Evolutionary conservation across 495 filamentous ascomycete genomes (phyloP).

Genomic region (Penicillium chermesinum): DNA sequence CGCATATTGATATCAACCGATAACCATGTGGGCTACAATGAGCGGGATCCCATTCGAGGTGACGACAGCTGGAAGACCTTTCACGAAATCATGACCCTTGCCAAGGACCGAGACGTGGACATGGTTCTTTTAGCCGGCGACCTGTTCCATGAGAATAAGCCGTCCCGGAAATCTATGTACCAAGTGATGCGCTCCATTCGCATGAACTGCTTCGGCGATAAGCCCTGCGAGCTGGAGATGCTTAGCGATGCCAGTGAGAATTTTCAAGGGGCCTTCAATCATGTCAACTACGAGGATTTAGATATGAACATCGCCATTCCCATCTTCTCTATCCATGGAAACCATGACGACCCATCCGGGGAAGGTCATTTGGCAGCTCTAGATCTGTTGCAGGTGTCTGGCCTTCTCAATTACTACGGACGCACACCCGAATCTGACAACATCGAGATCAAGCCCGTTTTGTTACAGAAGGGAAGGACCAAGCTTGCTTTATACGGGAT

Average conservation of each 20-base stretch:
- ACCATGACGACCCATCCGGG: conserved; percentile 95
- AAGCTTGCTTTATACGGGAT: conserved; percentile 94
- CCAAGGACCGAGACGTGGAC: conserved; percentile 82
- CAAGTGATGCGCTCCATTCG: conserved; percentile 92
- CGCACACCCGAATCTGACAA: conserved; percentile 88
- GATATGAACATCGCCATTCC: conserved; percentile 98
- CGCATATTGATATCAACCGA: conserved; percentile 92
- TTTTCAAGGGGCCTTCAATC: conserved; percentile 77
- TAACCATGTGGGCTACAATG: conserved; percentile 95
- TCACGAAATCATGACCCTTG: conserved; percentile 90
- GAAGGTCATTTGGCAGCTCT: conserved; percentile 86
- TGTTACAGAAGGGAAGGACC: conserved; percentile 89
- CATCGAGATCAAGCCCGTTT: conserved; percentile 81
- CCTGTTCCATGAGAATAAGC: conserved; percentile 97
- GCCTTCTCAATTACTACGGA: conserved; percentile 93
- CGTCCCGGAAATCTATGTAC: conserved; percentile 93
- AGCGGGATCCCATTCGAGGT: conserved; percentile 85
- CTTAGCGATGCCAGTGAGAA: conserved; percentile 86
- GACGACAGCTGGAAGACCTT: conserved; percentile 98
- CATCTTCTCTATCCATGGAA: conserved; percentile 97
- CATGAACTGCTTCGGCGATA: conserved; percentile 90
- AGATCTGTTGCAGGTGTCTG: conserved; percentile 85
- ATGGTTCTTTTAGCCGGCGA: conserved; percentile 95
- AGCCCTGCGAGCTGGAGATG: conserved; percentile 92
- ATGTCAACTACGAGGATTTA: conserved; percentile 96